These are phyloP conservation scores for Schizothecium vesticola DNA, from an alignment of 495 filamentous ascomycete genomes.

Conservation along the genomic window DNA sequence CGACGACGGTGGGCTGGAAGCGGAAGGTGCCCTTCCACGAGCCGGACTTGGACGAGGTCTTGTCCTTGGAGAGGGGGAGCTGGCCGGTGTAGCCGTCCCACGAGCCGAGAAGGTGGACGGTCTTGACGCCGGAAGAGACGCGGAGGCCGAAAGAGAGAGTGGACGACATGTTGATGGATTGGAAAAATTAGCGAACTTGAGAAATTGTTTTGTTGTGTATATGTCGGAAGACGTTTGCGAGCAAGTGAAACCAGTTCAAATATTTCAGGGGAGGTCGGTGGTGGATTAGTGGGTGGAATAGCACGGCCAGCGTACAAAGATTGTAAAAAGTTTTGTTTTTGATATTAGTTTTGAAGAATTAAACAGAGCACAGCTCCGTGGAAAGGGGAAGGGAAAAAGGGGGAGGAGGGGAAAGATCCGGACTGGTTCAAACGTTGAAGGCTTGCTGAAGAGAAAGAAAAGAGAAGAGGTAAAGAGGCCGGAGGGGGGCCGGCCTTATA, in stretches of 20 bases:
- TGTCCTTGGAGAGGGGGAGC: constrained; percentile 84
- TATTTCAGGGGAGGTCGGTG: constrained; percentile 34
- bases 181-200: constrained; percentile 29
- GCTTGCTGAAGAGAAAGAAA: constrained; percentile 70
- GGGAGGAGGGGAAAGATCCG: constrained; percentile 45
- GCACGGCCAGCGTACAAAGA: constrained; percentile 45
- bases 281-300: constrained; percentile 28
- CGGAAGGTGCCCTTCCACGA: constrained; percentile 93
- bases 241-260: constrained; percentile 54
- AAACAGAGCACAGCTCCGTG: constrained; percentile 52
- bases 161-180: constrained; percentile 65
- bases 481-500: constrained; percentile 44
- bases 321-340: constrained; percentile 28
- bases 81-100: constrained; percentile 97
- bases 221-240: constrained; percentile 36
- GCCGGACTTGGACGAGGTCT: constrained; percentile 68
- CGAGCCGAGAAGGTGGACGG: constrained; percentile 93
- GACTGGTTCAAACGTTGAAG: constrained; percentile 55
- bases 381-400: constrained; percentile 45
- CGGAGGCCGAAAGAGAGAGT: constrained; percentile 85
- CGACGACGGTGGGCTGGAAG: constrained; percentile 79
- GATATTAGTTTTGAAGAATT: constrained; percentile 27
- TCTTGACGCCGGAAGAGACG: constrained; percentile 94
- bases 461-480: constrained; percentile 34
- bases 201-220: constrained; percentile 18